phyloP scores from a whole-genome alignment of 768 basidiomycete species.

The Pulveroboletus frians region DNA sequence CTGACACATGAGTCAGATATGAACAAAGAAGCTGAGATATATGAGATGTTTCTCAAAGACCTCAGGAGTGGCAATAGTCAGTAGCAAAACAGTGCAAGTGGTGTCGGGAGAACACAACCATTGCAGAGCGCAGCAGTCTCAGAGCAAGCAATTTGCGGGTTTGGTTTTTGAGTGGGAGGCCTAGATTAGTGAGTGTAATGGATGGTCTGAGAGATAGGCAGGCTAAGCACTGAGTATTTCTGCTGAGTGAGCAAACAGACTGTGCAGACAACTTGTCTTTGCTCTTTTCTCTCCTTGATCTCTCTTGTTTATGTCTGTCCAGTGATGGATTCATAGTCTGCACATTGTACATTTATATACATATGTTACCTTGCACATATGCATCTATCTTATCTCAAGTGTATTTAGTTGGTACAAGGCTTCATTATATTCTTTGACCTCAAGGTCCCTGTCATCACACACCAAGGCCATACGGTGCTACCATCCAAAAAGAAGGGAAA shows the following conservation, averaged over 20 bases:
- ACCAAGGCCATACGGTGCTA: constrained; percentile 9
- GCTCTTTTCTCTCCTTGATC: too few species aligned
- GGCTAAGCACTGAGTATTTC: constrained; percentile 4
- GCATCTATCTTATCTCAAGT: too few species aligned
- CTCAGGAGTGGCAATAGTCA: constrained; percentile 39
- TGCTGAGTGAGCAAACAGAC: constrained; percentile 2
- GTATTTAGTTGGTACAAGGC: too few species aligned
- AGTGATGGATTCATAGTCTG: too few species aligned
- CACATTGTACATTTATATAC: too few species aligned
- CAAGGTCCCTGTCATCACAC: constrained; percentile 47
- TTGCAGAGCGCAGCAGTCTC: constrained; percentile 11
- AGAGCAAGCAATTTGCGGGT: constrained; percentile 2
- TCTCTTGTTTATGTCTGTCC: too few species aligned
- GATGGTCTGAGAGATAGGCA: not conserved
- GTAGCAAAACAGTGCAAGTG: constrained; percentile 16
- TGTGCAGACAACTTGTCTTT: too few species aligned
- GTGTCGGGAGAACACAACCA: constrained; percentile 2
- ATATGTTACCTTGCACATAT: too few species aligned
- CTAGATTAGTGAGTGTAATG: constrained; percentile 25
- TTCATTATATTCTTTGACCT: constrained; percentile 60
- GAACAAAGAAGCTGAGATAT: too few species aligned
- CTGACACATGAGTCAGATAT: too few species aligned
- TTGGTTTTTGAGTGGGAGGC: constrained; percentile 14
- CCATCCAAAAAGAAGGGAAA: too few species aligned
- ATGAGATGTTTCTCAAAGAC: too few species aligned